Evolutionary conservation across 192 early-diverging fungal genomes (phyloP).

Genomic region (Backusella macrospora): DNA sequence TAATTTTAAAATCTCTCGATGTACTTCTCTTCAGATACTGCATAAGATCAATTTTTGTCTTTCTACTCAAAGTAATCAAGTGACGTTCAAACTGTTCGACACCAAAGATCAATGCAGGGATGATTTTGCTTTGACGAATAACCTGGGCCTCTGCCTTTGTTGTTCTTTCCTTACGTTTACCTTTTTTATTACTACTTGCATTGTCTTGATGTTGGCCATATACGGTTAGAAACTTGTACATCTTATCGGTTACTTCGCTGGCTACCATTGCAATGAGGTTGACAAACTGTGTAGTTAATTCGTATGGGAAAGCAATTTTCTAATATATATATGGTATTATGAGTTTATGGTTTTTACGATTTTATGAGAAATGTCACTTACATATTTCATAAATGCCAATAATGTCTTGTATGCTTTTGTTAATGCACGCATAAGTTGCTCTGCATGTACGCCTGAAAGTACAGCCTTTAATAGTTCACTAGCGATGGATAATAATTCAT

Average conservation of each 20-base stretch:
- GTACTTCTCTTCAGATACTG: conserved; percentile 80
- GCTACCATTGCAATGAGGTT: conserved; percentile 51
- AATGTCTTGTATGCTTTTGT: conserved; percentile 53
- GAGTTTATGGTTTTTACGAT: not conserved
- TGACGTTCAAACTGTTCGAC: conserved; percentile 80
- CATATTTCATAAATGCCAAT: conserved; percentile 48
- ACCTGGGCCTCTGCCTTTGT: conserved; percentile 60
- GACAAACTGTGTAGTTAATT: conserved; percentile 46
- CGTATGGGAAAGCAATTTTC: conserved; percentile 25
- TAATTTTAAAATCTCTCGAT: conserved; percentile 77
- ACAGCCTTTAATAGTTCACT: conserved; percentile 46
- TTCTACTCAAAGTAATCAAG: conserved; percentile 69
- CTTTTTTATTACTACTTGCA: conserved; percentile 23
- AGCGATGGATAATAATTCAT: conserved; percentile 41
- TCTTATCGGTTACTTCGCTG: conserved; percentile 46
- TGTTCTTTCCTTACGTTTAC: conserved; percentile 28
- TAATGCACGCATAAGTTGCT: conserved; percentile 52
- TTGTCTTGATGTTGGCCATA: conserved; percentile 37
- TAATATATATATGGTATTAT: conserved; percentile 17
- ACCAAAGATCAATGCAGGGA: conserved; percentile 71
- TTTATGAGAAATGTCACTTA: conserved; percentile 19
- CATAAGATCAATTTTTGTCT: conserved; percentile 70
- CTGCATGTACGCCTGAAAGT: conserved; percentile 44
- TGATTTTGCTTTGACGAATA: conserved; percentile 69
- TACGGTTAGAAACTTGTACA: conserved; percentile 53